Evolutionary conservation across 495 filamentous ascomycete species (phyloP).

Genomic region (Pseudotulostoma volvatum): DNA sequence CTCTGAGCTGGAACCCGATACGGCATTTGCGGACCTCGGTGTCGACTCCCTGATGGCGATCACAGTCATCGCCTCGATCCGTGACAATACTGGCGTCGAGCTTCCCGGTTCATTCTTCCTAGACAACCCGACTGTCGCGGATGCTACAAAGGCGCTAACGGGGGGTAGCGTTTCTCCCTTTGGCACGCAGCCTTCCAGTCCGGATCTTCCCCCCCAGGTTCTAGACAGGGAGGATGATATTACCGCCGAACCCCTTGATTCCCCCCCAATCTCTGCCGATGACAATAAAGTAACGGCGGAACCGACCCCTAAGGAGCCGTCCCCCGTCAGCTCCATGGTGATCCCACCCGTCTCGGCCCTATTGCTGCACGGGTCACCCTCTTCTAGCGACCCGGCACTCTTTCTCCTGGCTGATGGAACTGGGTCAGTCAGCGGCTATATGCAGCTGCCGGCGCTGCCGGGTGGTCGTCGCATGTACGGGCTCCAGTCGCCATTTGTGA

Average conservation of each 20-base stretch:
- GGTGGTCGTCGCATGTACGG: constrained; percentile 11
- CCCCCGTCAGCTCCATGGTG: too few relatives aligned
- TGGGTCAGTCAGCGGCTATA: constrained; percentile 12
- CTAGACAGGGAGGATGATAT: neutral
- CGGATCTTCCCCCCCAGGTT: neutral
- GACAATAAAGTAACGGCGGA: neutral
- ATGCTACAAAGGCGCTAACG: constrained; percentile 26
- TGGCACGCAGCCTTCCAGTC: neutral
- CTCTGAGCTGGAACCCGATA: constrained; percentile 16
- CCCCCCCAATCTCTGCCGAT: neutral
- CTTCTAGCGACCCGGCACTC: constrained; percentile 1
- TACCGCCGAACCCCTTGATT: neutral
- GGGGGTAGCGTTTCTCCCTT: neutral
- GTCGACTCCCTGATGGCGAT: constrained; percentile 37
- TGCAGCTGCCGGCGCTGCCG: constrained; percentile 11
- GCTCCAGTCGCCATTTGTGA: constrained; percentile 29
- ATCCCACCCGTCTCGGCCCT: neutral
- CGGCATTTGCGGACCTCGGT: constrained; percentile 27
- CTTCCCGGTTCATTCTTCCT: constrained; percentile 15
- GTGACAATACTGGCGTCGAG: constrained; percentile 15
- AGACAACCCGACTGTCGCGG: constrained; percentile 27
- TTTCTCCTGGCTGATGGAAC: constrained; percentile 15
- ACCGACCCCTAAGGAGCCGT: too few relatives aligned
- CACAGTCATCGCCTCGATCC: constrained; percentile 20
- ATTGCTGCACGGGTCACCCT: constrained; percentile 7